Conservation (phyloP, 371 early-diverging fungal genomes). For the Conidiobolus incongruus region DNA sequence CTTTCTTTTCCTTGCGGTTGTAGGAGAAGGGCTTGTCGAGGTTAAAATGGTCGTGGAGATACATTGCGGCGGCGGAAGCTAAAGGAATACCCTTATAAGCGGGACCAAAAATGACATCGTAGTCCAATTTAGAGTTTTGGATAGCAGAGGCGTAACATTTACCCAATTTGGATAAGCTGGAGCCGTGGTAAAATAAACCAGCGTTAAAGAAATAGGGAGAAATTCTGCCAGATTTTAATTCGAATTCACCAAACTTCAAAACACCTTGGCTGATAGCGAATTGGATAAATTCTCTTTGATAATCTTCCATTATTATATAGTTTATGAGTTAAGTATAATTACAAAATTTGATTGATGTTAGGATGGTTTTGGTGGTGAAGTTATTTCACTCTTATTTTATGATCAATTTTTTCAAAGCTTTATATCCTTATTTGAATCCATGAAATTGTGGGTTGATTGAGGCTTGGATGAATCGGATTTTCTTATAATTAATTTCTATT, state of each 20-base stretch:
- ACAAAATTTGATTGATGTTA: too few species aligned
- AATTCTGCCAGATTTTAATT: slow-evolving; percentile 77
- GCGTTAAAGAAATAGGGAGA: slow-evolving; percentile 96
- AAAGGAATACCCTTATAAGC: slow-evolving; percentile 97
- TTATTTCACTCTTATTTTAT: too few species aligned
- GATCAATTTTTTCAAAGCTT: too few species aligned
- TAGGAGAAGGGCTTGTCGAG: slow-evolving; percentile 64
- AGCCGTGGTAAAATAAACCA: slow-evolving; percentile 81
- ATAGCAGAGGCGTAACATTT: slow-evolving; percentile 75
- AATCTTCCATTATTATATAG: slow-evolving; percentile 39
- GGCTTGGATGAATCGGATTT: too few species aligned
- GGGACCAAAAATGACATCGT: slow-evolving; percentile 88
- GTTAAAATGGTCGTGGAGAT: slow-evolving; percentile 23
- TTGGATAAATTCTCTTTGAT: slow-evolving; percentile 83
- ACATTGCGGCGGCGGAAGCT: slow-evolving; percentile 56
- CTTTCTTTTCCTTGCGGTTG: slow-evolving; percentile 95
- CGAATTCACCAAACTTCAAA: slow-evolving; percentile 76
- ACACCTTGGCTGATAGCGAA: slow-evolving; percentile 66
- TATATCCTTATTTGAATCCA: too few species aligned
- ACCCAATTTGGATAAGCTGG: slow-evolving; percentile 59
- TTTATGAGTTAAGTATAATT: too few species aligned
- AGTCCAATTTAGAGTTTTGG: slow-evolving; percentile 32
- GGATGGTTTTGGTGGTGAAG: too few species aligned
- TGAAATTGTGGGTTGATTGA: too few species aligned
- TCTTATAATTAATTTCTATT: too few species aligned